Evolutionary conservation across 2,329 filamentous ascomycete genomes (phyloP).

Genomic region (Ophiostoma sp.): DNA sequence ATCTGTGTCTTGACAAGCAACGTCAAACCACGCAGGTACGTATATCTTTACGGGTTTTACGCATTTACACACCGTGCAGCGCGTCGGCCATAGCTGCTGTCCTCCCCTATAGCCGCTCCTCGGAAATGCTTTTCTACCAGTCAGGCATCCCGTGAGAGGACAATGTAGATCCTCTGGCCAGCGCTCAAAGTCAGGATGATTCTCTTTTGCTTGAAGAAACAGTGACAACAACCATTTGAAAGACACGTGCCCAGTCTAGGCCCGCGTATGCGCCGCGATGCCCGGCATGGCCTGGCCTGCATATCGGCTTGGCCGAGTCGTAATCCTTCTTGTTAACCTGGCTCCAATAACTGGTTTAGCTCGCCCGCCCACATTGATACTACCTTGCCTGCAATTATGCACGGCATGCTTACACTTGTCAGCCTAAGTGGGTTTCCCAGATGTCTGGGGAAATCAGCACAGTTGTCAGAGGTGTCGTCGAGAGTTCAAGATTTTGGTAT

Average conservation of each 20-base stretch:
- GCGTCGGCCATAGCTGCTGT: no score
- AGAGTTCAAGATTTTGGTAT: neutral
- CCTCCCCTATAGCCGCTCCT: no score
- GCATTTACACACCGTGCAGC: no score
- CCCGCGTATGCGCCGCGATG: neutral
- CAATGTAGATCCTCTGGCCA: neutral
- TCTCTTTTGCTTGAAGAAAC: no score
- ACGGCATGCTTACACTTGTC: no score
- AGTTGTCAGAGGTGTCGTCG: neutral
- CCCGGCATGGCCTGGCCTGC: neutral
- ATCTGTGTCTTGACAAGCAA: no score
- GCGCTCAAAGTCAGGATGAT: neutral
- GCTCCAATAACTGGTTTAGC: neutral
- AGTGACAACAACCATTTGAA: neutral
- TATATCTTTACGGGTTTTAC: no score
- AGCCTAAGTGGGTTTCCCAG: neutral
- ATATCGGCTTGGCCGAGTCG: neutral
- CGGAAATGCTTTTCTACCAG: no score
- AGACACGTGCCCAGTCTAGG: neutral
- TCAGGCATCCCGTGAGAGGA: neutral
- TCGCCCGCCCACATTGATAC: neutral
- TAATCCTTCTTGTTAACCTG: neutral
- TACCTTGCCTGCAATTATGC: neutral
- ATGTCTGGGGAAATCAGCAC: neutral
- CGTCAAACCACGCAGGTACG: no score